Base-by-base conservation (phyloP, 1,139 yeast genomes). In the Kodamaea sp. region DNA sequence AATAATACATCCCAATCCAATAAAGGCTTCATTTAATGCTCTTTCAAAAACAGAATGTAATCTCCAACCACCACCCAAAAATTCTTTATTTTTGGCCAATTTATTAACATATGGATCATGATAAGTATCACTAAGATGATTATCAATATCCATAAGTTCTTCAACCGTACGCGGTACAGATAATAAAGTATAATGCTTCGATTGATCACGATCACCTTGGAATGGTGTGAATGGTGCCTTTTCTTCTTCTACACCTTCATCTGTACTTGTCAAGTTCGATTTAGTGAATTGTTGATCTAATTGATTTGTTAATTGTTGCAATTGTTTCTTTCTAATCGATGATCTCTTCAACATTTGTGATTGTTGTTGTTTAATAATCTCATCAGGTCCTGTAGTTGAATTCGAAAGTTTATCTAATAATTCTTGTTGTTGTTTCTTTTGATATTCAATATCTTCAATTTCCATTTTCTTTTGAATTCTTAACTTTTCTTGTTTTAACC, bases 141-240 rank as follows among this genome's bases (percentile, higher is more conserved):
- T 89, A 22, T 69, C 69, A 10, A 70, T 71, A 37, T 70, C 68
- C 47, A 74, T 62, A 22, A 62, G 60, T 37, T 70, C 70, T n/a
- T 56, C 62, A 9, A 57, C 52, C 6, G 56, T 49, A 5, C 41
- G 39, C 2, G 62, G 56, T 23, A 57, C 50, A 2, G 61, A 53
- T 43, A 68, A 54, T 30, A 69, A 47, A 4, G 46, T 57, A 51
- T 67, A 75, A 32, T 64, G 63, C 38, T 63, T 59, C 30, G 68
- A 60, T 12, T 67, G 49, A 43, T 84, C 83, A 38, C 95, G 73
- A 63, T 92, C 97, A 36, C 97, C 97, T 54, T 81, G 80, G 63
- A 92, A 90, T 8, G 98, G 97, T 2, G 97, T 89, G 59, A 90
- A 92, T 24, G 97, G 97, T 3, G 78, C 67, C 29, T 56, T 54